phyloP scores from a whole-genome alignment of 305 asterid species.

The Fraxinus albicans region DNA sequence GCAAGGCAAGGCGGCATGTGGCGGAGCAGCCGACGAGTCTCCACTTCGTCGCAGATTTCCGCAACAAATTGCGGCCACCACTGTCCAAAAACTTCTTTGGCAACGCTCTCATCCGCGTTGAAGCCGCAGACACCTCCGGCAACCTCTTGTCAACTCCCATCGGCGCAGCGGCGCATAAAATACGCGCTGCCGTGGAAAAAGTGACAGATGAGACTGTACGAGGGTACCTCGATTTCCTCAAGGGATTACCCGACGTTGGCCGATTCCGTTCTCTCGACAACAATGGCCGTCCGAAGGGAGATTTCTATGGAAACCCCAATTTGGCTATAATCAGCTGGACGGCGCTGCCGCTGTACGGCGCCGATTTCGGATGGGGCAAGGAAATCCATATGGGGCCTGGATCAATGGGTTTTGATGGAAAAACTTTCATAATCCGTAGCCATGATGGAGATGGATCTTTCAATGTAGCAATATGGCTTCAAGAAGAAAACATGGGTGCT shows the following conservation, averaged over 20 bases:
- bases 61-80: slow-evolving; percentile 38
- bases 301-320: slow-evolving; percentile 48
- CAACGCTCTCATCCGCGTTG: slow-evolving; percentile 47
- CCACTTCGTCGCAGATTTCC: slow-evolving; percentile 45
- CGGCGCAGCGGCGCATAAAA: slow-evolving; percentile 28
- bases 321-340: slow-evolving; percentile 55
- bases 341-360: slow-evolving; percentile 36
- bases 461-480: slow-evolving; percentile 50
- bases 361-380: slow-evolving; percentile 58
- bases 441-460: slow-evolving; percentile 42
- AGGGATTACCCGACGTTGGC: slow-evolving; percentile 39
- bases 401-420: slow-evolving; percentile 50
- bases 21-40: slow-evolving; percentile 43
- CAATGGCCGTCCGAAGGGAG: slow-evolving; percentile 45
- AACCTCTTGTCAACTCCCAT: slow-evolving; percentile 24
- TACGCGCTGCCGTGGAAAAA: slow-evolving; percentile 41
- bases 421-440: slow-evolving; percentile 43
- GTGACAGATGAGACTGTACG: slow-evolving; percentile 36
- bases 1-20: slow-evolving; percentile 60
- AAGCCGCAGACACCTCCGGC: slow-evolving; percentile 38
- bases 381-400: slow-evolving; percentile 54
- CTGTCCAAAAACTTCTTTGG: slow-evolving; percentile 47
- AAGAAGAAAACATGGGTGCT: slow-evolving; percentile 37
- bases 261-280: slow-evolving; percentile 44
- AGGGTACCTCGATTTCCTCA: slow-evolving; percentile 37